Base-by-base conservation (phyloP, 208 protist species). In the Leishmania aethiopica region DNA sequence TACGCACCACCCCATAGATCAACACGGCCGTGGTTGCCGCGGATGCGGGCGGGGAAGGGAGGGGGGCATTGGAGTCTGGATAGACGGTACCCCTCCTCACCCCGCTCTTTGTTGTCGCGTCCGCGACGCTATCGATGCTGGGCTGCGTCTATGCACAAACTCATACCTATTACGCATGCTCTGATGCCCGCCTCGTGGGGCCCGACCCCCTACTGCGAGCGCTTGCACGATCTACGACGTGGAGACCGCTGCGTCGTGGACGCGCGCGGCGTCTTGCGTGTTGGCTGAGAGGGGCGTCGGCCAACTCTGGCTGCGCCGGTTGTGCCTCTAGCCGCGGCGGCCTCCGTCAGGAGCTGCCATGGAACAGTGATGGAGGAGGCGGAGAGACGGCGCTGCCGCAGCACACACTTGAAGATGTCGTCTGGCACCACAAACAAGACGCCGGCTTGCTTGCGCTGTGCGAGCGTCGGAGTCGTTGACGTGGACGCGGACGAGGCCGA, bases 341-440 rank as follows among this genome's bases (percentile, higher is more conserved):
- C 28, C 66, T 25, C 11, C 15, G 42, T 72, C 40, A 10, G 45
- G 3, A 80, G 75, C 59, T 80, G 73, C 13, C 75, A 78, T 10
- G 83, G 83, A 67, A 86, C 62, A 71, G 37, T 25, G 17, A 94
- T 84, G 22, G 89, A 88, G 35, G 87, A 90, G 51, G 35, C 57
- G 25, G 59, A 80, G 51, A 82, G 80, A 4, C 70, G 82, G 2
- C 79, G 80, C 80, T 96, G 92, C 80, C 91, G 92, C 35, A 96
- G 82, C 1, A 96, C 88, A 42, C 84, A 88, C 74, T 88, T 86
- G 79, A 96, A 96, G 28, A 96, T n/a, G 80, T 94, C 88, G 59
- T 92, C 89, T 17, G 88, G 89, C 53, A 88, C 81, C 22, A 95
- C 84, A 71, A 92, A 84, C 53, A 92, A 67, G 82, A 92, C 22